Base-by-base conservation (phyloP, 345 rosid genomes). In the Hibiscus tridactylites region DNA sequence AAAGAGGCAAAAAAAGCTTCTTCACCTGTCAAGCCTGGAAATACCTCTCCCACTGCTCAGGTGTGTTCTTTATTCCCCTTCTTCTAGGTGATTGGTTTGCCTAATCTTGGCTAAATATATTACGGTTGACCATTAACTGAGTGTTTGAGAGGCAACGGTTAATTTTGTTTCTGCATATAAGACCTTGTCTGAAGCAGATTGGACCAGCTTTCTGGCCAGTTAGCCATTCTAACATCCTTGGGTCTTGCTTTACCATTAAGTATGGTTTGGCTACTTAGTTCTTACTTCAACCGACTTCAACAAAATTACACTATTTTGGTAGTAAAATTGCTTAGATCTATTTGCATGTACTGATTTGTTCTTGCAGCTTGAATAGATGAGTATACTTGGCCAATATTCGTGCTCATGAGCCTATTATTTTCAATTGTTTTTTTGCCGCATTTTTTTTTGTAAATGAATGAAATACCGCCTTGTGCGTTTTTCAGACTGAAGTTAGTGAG, bases 401-500 rank as follows among this genome's bases (percentile, higher is more conserved):
- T 59, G 8, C n/a, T 59, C 17, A 11, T 59, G 63, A 26, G 33
- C 62, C 33, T 58, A 26, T 58, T 24, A 2, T 10, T 65, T 65
- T 42, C 47, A 9, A 42, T 9, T 42, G 12, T 42, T 44, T 42
- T 26, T 0, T 9, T 50, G 3, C 13, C n/a, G 5, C 29, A 26
- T 61, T 60, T 29, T 21, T 21, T 21, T 21, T 21, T 31, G 1
- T 9, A 62, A 56, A 69, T 5, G 42, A 31, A 21, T 78, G 53
- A 53, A 39, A 42, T 29, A 15, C 28, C 24, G 69, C 71, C n/a
- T 69, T 44, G 42, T 77, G 62, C 47, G 29, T 17, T 47, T 47
- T 56, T 50, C 84, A 92, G 99, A 82, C 80, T 73, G 98, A 96
- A 70, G 90, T 88, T 76, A 88, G 75, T 71, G 99, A 96, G 61